Conservation (phyloP, 176 grass and related monocot species). For the Aegilops longissima region DNA sequence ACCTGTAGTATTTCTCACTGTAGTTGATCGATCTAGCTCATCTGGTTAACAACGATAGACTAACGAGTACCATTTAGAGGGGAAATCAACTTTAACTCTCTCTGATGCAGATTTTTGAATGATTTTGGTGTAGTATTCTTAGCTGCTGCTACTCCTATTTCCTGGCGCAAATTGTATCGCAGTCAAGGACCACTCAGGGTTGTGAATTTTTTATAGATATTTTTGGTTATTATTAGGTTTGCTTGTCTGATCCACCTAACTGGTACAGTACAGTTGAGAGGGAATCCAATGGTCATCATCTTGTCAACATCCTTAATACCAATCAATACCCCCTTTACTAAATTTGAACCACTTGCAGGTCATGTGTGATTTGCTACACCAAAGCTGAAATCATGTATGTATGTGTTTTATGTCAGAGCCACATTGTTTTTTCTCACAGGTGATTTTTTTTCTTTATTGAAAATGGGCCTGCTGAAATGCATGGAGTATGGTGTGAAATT, state of each 20-base stretch:
- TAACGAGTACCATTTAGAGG: not conserved
- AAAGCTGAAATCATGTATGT: conserved; percentile 26
- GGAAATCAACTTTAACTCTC: not conserved
- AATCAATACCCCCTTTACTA: conserved; percentile 1
- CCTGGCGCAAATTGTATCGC: not conserved
- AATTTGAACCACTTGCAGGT: conserved; percentile 58
- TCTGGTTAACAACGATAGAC: not conserved
- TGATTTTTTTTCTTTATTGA: no score
- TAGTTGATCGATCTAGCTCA: not conserved
- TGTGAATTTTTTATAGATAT: not conserved
- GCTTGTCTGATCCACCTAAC: conserved; percentile 29
- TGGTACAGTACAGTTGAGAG: not conserved
- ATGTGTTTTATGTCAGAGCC: no score
- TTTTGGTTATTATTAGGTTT: not conserved
- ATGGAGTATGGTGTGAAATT: no score
- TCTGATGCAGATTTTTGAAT: not conserved
- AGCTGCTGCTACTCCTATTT: not conserved
- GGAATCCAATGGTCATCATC: conserved; percentile 5
- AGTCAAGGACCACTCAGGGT: not conserved
- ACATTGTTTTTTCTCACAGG: no score
- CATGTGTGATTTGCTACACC: conserved; percentile 97
- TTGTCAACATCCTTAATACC: not conserved
- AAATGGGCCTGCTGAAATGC: no score
- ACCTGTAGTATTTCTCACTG: not conserved
- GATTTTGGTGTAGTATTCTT: not conserved